Conservation (phyloP, 352 stramenopile genomes). For the Globisporangium middletonii region DNA sequence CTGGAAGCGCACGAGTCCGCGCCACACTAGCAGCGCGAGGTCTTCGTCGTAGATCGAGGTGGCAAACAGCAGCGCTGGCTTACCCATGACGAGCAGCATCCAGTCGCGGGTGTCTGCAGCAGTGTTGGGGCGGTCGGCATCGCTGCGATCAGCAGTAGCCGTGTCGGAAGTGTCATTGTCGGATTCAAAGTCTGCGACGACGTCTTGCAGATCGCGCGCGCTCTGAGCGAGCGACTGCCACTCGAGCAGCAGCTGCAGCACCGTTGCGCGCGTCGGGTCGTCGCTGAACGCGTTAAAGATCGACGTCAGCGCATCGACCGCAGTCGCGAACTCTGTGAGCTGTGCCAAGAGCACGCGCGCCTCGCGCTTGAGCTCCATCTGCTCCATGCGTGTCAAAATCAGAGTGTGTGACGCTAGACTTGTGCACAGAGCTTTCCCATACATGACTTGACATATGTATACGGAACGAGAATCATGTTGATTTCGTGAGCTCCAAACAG, state of each 20-base stretch:
- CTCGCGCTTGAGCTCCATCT: constrained; percentile 15
- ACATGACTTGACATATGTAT: too few relatives aligned
- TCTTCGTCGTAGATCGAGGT: constrained; percentile 85
- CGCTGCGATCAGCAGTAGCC: constrained; percentile 4
- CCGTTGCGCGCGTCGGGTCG: constrained; percentile 12
- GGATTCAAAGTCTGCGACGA: constrained; percentile 28
- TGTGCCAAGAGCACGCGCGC: constrained; percentile 37
- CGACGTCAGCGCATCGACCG: constrained; percentile 29
- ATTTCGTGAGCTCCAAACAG: too few relatives aligned
- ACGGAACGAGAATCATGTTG: too few relatives aligned
- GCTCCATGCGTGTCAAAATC: not conserved
- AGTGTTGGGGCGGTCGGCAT: constrained; percentile 3
- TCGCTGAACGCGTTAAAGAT: constrained; percentile 35
- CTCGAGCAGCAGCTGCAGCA: constrained; percentile 39
- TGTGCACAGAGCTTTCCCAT: too few relatives aligned
- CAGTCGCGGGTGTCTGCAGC: constrained; percentile 3
- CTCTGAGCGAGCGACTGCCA: constrained; percentile 33
- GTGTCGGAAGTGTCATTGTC: not conserved
- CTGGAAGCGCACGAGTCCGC: constrained; percentile 35
- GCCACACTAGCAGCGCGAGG: constrained; percentile 17
- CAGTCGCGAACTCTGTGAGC: constrained; percentile 59
- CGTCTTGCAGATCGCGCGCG: constrained; percentile 18
- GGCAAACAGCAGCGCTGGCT: constrained; percentile 71
- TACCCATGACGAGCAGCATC: constrained; percentile 63
- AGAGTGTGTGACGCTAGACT: too few relatives aligned